phyloP scores from a whole-genome alignment of 2,329 filamentous ascomycete genomes.

The Calonectria fujianensis region DNA sequence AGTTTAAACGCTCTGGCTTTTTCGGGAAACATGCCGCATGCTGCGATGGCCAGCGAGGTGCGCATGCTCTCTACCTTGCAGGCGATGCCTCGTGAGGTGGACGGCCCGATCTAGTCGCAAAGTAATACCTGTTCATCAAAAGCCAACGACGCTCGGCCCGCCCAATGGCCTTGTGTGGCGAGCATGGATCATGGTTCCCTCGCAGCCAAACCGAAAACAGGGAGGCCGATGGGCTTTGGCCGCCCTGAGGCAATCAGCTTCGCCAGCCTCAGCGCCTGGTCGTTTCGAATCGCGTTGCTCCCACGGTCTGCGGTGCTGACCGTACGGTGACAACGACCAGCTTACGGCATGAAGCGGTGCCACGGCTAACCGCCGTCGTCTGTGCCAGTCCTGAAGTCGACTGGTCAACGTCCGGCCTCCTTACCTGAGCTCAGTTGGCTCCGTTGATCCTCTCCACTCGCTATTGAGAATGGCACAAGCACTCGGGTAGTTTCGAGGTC shows the following conservation, averaged over 20 bases:
- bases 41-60: background rate
- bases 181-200: slow-evolving; percentile 24
- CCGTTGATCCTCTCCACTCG: slow-evolving; percentile 24
- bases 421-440: slow-evolving; percentile 19
- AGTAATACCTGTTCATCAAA: slow-evolving; percentile 24
- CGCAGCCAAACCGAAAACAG: slow-evolving; percentile 21
- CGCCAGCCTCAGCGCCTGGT: slow-evolving; percentile 25
- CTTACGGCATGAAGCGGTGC: slow-evolving; percentile 20
- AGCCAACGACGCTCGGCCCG: slow-evolving; percentile 14
- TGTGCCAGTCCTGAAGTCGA: slow-evolving; percentile 26
- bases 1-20: background rate
- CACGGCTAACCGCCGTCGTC: slow-evolving; percentile 14
- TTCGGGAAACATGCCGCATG: background rate
- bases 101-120: slow-evolving; percentile 24
- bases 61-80: background rate
- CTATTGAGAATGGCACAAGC: slow-evolving; percentile 1
- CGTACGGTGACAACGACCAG: slow-evolving; percentile 14
- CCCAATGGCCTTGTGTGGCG: slow-evolving; percentile 10
- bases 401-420: background rate
- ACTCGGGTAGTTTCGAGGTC: slow-evolving; percentile 1
- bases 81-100: slow-evolving; percentile 1
- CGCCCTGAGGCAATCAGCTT: slow-evolving; percentile 26
- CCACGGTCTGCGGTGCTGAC: slow-evolving; percentile 13
- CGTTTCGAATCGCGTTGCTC: slow-evolving; percentile 27
- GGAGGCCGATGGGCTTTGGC: slow-evolving; percentile 9